Conservation (phyloP, 2,329 filamentous ascomycete genomes). For the Thelonectria rubi region DNA sequence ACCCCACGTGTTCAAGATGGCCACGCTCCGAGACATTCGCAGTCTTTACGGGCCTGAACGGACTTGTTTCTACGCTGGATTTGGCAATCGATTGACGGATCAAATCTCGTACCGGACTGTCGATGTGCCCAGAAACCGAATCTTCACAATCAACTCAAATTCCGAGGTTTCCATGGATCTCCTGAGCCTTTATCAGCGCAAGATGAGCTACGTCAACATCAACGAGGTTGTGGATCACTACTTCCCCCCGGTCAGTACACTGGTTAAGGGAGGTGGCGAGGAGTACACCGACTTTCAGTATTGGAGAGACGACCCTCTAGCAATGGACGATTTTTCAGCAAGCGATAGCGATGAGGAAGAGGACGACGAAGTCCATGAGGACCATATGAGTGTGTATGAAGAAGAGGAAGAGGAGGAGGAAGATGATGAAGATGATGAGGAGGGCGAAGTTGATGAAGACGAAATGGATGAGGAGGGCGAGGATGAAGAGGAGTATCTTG, state of each 20-base stretch:
- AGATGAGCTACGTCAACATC: constrained; percentile 97
- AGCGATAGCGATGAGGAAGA: constrained; percentile 72
- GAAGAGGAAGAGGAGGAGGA: constrained; percentile 57
- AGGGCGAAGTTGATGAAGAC: constrained; percentile 48
- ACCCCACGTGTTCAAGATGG: constrained; percentile 99
- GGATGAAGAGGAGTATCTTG: constrained; percentile 50
- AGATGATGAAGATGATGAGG: constrained; percentile 56
- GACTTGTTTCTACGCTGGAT: constrained; percentile 94
- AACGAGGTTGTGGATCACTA: constrained; percentile 97
- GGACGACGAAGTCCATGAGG: constrained; percentile 66
- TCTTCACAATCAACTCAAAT: constrained; percentile 99
- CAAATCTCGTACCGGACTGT: constrained; percentile 96
- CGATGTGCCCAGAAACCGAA: constrained; percentile 91
- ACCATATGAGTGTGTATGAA: constrained; percentile 54
- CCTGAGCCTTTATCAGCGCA: constrained; percentile 90
- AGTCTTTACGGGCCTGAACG: constrained; percentile 80
- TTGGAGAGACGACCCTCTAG: constrained; percentile 87
- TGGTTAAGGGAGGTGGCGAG: constrained; percentile 90
- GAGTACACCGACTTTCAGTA: constrained; percentile 98
- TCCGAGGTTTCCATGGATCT: constrained; percentile 94
- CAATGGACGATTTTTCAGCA: constrained; percentile 87
- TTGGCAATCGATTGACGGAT: constrained; percentile 95
- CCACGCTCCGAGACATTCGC: constrained; percentile 92
- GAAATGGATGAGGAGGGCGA: constrained; percentile 42
- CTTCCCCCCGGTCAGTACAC: constrained; percentile 88